phyloP scores from a whole-genome alignment of 108 stramenopile genomes.

The Cylindrotheca closterium region DNA sequence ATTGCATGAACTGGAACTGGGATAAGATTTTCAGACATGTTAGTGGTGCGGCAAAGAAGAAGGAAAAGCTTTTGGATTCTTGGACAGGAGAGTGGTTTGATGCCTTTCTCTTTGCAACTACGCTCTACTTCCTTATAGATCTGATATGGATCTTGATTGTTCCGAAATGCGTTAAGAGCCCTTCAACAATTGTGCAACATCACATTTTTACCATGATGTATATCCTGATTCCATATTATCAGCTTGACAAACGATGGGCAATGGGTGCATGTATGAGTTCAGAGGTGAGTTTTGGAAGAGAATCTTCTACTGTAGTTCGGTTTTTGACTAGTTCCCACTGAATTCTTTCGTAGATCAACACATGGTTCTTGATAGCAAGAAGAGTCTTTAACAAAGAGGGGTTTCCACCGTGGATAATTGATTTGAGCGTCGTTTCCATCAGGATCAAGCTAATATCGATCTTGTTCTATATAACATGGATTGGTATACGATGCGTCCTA shows the following conservation, averaged over 20 bases:
- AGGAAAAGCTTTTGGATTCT: constrained; percentile 41
- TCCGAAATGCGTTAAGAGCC: constrained; percentile 69
- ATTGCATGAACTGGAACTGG: constrained; percentile 88
- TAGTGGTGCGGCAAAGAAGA: constrained; percentile 21
- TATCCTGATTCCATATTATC: constrained; percentile 59
- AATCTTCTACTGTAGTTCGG: not conserved
- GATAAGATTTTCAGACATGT: constrained; percentile 51
- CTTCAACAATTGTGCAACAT: constrained; percentile 75
- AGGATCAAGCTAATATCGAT: constrained; percentile 82
- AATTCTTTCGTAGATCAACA: constrained; percentile 49
- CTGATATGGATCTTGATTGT: constrained; percentile 64
- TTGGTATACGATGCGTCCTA: constrained; percentile 61
- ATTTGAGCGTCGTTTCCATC: constrained; percentile 67
- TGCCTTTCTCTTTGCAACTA: constrained; percentile 53
- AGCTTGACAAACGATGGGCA: constrained; percentile 61
- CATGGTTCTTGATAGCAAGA: constrained; percentile 89
- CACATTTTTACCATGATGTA: constrained; percentile 80
- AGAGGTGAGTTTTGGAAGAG: constrained; percentile 24
- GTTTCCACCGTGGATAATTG: constrained; percentile 81
- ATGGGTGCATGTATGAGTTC: constrained; percentile 87
- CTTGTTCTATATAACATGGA: constrained; percentile 75
- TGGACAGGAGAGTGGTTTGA: constrained; percentile 87
- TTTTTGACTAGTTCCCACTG: not conserved
- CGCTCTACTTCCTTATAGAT: constrained; percentile 73
- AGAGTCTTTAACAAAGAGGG: constrained; percentile 89